Evolutionary conservation across 306 rosid species (phyloP).

Genomic region (Lathyrus aphaca): DNA sequence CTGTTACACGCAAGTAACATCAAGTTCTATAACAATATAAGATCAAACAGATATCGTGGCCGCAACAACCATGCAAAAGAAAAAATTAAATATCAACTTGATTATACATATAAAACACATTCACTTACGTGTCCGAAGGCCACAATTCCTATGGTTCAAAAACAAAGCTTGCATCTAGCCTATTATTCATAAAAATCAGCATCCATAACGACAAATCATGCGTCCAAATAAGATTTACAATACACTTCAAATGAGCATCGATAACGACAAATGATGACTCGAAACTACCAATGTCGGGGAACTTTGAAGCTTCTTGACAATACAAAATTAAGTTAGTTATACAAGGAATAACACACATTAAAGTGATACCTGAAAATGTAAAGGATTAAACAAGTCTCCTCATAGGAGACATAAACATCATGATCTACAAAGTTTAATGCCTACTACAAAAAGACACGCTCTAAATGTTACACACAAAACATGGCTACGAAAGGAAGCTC

Average conservation of each 20-base stretch:
- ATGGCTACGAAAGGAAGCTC: constrained; percentile 20
- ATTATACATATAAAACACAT: neutral
- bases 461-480: constrained; percentile 16
- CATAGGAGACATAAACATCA: constrained; percentile 40
- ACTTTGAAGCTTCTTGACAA: constrained; percentile 4
- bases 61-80: neutral
- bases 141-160: neutral
- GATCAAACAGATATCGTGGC: constrained; percentile 14
- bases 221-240: neutral
- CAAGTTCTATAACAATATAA: neutral
- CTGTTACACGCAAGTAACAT: neutral
- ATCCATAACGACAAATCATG: constrained; percentile 18
- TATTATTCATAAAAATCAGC: constrained; percentile 20
- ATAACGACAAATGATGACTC: constrained; percentile 22
- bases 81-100: neutral
- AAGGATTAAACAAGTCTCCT: constrained; percentile 28
- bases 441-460: constrained; percentile 12
- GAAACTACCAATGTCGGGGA: constrained; percentile 1
- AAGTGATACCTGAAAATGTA: constrained; percentile 33
- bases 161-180: constrained; percentile 10
- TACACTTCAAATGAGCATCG: neutral
- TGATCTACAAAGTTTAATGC: constrained; percentile 29
- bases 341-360: constrained; percentile 15
- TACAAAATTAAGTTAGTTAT: constrained; percentile 16
- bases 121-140: neutral